Evolutionary conservation across 2,329 filamentous ascomycete genomes (phyloP), one percentile per base, ranked within the genome.

Genomic region (Monosporascus cannonballus): DNA sequence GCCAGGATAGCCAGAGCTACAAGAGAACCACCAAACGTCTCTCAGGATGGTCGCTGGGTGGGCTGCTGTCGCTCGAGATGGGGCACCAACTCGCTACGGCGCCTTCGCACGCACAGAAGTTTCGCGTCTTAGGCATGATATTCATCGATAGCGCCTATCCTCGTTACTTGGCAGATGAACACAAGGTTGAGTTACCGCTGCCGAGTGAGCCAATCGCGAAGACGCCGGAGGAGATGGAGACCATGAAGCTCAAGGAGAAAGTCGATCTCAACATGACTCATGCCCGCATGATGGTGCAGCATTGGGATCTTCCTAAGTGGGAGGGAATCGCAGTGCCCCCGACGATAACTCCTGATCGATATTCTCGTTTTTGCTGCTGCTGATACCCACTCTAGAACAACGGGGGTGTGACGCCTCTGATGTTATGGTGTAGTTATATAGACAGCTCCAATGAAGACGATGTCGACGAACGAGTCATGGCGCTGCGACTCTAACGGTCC

Each of bases 1-100:
- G 3, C 9, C 25, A 27, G 25, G 8, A 9, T 27, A 27, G 4
- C 25, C 8, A 27, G 25, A 27, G 2, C 25, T 30, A 30, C 27
- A 30, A 11, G 9, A 11, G 9, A 30, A 30, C 27, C 27, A 4
- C 9, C 2, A 30, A 30, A 30, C 11, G 18, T 17, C 27, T n/a
- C 24, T 1, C 46, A 67, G 66, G 79, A 3, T 83, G 79, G 79
- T 80, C 77, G 4, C 60, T 82, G 4, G 80, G 80, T 14, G 80
- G 79, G 0, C 61, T 78, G 44, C 60, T 81, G 17, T 73, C 77
- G 6, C 67, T 83, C 14, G 76, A 82, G 59, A 69, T 81, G 48
- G 73, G 78, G 6, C 66, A 70, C 48, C 64, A 74, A 55, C 64
- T 81, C 7, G 67, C 66, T 8, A 51, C 63, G 7, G 64, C 65